Evolutionary conservation across 169 alveolate genomes (phyloP).

Genomic region (Babesia gibsoni): DNA sequence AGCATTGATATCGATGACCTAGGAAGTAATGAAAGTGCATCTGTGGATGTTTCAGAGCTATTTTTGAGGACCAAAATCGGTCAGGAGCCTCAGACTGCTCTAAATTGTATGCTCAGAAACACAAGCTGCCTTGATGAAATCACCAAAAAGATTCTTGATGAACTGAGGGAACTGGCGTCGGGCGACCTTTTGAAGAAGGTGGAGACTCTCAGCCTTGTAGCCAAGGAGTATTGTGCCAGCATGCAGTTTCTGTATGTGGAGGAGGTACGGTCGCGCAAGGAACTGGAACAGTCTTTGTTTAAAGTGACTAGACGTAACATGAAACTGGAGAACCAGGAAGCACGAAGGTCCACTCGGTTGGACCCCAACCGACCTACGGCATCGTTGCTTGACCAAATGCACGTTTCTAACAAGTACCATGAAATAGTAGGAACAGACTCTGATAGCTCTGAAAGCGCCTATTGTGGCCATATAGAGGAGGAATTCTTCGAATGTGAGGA

Average conservation of each 20-base stretch:
- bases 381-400: conserved; percentile 2
- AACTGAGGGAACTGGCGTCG: conserved; percentile 50
- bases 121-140: conserved; percentile 65
- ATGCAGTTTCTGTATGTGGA: conserved; percentile 59
- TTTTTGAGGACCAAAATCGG: conserved; percentile 68
- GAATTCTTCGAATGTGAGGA: conserved; percentile 38
- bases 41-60: conserved; percentile 62
- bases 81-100: conserved; percentile 69
- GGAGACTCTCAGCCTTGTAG: conserved; percentile 36
- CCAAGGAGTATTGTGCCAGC: conserved; percentile 29
- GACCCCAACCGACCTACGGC: neutral
- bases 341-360: neutral
- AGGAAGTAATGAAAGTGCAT: neutral
- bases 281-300: conserved; percentile 70
- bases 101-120: conserved; percentile 72
- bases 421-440: neutral
- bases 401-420: conserved; percentile 21
- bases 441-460: conserved; percentile 35
- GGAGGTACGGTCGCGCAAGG: conserved; percentile 66
- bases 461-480: conserved; percentile 29
- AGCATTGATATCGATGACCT: neutral
- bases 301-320: conserved; percentile 32
- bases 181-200: conserved; percentile 59
- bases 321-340: conserved; percentile 23
- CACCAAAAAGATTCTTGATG: conserved; percentile 59